Evolutionary conservation across 176 grass and related monocot genomes (phyloP).

Genomic region (Eremochloa ophiuroides): DNA sequence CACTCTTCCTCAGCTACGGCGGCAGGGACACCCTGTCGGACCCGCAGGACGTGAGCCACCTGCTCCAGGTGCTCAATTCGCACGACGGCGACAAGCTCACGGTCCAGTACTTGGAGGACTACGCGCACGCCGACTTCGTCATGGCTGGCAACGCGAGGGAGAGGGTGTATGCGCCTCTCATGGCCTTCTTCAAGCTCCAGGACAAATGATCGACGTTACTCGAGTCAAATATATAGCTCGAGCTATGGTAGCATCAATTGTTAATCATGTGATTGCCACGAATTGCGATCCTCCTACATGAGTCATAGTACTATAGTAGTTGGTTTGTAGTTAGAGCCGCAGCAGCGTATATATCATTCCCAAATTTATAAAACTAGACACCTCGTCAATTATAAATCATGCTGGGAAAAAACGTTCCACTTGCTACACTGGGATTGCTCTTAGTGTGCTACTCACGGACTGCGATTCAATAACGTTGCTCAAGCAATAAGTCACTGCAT

Average conservation of each 20-base stretch:
- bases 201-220: constrained; percentile 33
- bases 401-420: too few relatives aligned
- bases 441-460: too few relatives aligned
- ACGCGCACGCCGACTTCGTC: constrained; percentile 59
- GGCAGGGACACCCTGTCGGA: constrained; percentile 58
- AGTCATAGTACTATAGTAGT: too few relatives aligned
- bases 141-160: constrained; percentile 35
- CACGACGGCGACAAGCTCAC: constrained; percentile 44
- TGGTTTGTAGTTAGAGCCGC: too few relatives aligned
- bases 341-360: too few relatives aligned
- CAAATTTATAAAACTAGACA: too few relatives aligned
- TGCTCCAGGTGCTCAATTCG: constrained; percentile 25
- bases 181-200: constrained; percentile 54
- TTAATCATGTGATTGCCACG: too few relatives aligned
- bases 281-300: too few relatives aligned
- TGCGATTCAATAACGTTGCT: too few relatives aligned
- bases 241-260: not conserved
- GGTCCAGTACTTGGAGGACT: constrained; percentile 45
- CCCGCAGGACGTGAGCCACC: constrained; percentile 31
- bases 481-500: too few relatives aligned
- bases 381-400: too few relatives aligned
- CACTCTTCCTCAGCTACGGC: constrained; percentile 55
- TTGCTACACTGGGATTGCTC: too few relatives aligned
- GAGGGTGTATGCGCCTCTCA: constrained; percentile 38
- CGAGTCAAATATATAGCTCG: not conserved